Evolutionary conservation across 2,329 filamentous ascomycete species (phyloP), one percentile per base, ranked within the genome.

Genomic region (Sporothrix luriei): DNA sequence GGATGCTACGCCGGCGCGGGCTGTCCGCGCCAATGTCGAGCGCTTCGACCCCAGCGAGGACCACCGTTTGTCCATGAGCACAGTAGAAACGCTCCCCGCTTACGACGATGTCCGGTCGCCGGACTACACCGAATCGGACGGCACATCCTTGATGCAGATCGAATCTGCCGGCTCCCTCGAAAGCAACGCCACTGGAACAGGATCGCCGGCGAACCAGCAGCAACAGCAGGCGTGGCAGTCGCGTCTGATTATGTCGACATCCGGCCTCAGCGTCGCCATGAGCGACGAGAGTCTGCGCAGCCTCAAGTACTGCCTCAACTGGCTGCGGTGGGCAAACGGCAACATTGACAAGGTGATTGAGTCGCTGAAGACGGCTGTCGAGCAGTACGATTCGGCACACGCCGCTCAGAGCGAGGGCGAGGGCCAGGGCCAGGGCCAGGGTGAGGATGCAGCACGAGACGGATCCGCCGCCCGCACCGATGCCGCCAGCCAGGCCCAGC

Each of bases 251-350:
- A 91, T 97, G 78, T 94, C 92, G 5, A 97, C 94, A 0, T 97
- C 93, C 0, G 94, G 93, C 0, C 85, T 98, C 0, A 93, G 93
- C 73, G 90, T 97, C 19, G 93, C 95, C 0, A 93, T 99, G 85
- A 96, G 91, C 75, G 91, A 96, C 21, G 91, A 95, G 76, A 97
- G 92, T 26, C 82, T 97, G 10, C 87, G 89, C 66, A 95, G 91
- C 72, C 82, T 99, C 54, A 93, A 92, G 75, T 94, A 93, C 75
- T 97, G 94, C 73, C 82, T 98, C 1, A 85, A 86, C 29, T 91
- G 93, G 84, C 82, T 98, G 61, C 87, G 89, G 33, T 91, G 90
- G 85, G 92, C 92, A 1, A 97, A 97, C 72, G 88, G 88, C 7
- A 91, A 93, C 76, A 88, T 98, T 69, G 88, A 90, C 61, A 88